Conservation (phyloP, 192 early-diverging fungal genomes). For the Coemansia guatemalensis region DNA sequence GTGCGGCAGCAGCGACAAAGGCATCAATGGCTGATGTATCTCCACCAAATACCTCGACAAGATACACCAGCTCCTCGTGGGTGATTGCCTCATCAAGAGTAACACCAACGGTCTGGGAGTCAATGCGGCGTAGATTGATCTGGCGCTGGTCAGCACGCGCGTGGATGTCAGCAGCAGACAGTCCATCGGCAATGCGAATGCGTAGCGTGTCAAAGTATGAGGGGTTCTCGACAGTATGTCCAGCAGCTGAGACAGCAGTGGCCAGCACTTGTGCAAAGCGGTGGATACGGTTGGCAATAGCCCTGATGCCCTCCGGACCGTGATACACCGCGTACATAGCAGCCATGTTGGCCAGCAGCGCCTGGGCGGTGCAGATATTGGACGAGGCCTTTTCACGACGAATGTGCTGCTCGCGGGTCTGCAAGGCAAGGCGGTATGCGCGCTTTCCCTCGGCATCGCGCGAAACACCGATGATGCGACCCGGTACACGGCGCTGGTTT, state of each 20-base stretch:
- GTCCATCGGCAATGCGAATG: constrained; percentile 65
- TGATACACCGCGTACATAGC: constrained; percentile 99
- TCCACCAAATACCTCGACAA: constrained; percentile 79
- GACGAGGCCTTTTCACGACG: constrained; percentile 97
- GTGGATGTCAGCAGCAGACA: constrained; percentile 64
- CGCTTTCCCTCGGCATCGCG: constrained; percentile 84
- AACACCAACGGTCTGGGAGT: constrained; percentile 74
- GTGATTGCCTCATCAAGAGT: constrained; percentile 92
- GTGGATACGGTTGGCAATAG: constrained; percentile 93
- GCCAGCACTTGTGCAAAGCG: constrained; percentile 85
- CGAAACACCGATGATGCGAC: constrained; percentile 94
- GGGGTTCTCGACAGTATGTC: constrained; percentile 79
- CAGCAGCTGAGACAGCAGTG: constrained; percentile 66
- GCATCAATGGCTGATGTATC: constrained; percentile 58
- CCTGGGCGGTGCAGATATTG: constrained; percentile 99
- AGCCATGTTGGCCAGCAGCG: constrained; percentile 98
- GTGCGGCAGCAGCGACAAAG: constrained; percentile 53
- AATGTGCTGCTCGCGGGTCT: constrained; percentile 99
- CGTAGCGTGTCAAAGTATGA: constrained; percentile 96
- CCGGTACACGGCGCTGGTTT: constrained; percentile 95
- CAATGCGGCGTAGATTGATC: constrained; percentile 89
- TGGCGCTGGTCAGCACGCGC: constrained; percentile 68
- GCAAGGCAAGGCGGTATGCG: constrained; percentile 93
- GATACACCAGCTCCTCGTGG: constrained; percentile 74
- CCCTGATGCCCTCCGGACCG: constrained; percentile 87